Evolutionary conservation across 2,329 filamentous ascomycete species (phyloP).

Genomic region (Aureobasidium sp.): DNA sequence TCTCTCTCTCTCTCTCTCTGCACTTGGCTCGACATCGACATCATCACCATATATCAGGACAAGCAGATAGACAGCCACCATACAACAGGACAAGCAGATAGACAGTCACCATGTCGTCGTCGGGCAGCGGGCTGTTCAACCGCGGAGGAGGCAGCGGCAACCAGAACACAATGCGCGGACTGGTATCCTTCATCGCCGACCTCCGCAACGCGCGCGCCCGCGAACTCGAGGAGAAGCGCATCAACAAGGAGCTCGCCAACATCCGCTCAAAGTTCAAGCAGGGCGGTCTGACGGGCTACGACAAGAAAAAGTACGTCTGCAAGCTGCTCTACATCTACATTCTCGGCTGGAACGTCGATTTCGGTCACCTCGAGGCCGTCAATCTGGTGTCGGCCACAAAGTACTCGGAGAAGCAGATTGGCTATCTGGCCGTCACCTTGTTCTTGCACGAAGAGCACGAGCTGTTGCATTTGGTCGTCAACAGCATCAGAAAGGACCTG

Average conservation of each 20-base stretch:
- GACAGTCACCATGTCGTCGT: constrained; percentile 17
- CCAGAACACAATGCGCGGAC: constrained; percentile 47
- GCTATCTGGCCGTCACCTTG: constrained; percentile 92
- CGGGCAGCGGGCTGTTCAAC: constrained; percentile 31
- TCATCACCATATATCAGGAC: neutral
- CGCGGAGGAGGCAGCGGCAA: constrained; percentile 25
- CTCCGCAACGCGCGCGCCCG: constrained; percentile 88
- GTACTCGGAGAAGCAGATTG: constrained; percentile 99
- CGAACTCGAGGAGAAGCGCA: constrained; percentile 96
- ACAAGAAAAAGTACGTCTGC: constrained; percentile 99
- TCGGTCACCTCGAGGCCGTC: constrained; percentile 95
- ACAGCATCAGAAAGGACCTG: constrained; percentile 95
- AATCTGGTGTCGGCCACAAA: constrained; percentile 95
- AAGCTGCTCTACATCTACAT: constrained; percentile 99
- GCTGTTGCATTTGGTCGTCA: constrained; percentile 89
- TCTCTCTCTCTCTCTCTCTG: no score
- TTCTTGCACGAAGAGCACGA: constrained; percentile 98
- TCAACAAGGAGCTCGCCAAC: constrained; percentile 98
- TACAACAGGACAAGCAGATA: neutral
- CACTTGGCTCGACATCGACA: no score
- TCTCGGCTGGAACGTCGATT: constrained; percentile 97
- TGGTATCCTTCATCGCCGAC: constrained; percentile 98
- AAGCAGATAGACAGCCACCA: neutral
- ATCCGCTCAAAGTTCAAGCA: constrained; percentile 97
- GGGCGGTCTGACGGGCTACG: constrained; percentile 80